A percentile compares a stretch with the other conserved stretches of the same genome.
Evolutionary conservation across 768 basidiomycete species (phyloP).

Genomic region (Pleurotus eryngii): DNA sequence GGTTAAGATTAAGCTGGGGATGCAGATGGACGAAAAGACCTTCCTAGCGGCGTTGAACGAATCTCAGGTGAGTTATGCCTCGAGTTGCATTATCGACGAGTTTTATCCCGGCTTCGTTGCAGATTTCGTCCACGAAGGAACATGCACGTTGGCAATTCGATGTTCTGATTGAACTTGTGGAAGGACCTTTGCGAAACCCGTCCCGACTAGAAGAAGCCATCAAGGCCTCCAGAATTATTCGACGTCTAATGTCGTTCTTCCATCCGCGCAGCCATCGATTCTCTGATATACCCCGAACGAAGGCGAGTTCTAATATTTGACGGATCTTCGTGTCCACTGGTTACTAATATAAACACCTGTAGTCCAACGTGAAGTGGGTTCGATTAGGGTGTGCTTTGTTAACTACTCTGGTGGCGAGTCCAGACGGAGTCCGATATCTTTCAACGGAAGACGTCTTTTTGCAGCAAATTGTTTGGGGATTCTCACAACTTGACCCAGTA

Average conservation of each 20-base stretch:
- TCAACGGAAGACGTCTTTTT: constrained; percentile 81
- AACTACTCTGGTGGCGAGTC: constrained; percentile 75
- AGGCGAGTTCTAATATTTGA: constrained; percentile 34
- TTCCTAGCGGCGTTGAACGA: constrained; percentile 86
- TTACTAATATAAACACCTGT: not conserved
- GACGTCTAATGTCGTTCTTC: constrained; percentile 90
- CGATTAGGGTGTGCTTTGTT: constrained; percentile 79
- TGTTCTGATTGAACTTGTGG: constrained; percentile 79
- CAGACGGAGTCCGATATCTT: constrained; percentile 83
- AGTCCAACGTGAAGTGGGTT: constrained; percentile 86
- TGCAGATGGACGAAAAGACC: constrained; percentile 93
- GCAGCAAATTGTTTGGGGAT: constrained; percentile 77
- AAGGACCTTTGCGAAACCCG: constrained; percentile 89
- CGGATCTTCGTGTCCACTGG: too few relatives aligned
- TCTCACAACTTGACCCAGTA: constrained; percentile 92
- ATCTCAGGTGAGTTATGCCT: constrained; percentile 58
- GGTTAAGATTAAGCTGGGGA: constrained; percentile 80
- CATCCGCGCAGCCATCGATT: constrained; percentile 89
- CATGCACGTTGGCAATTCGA: constrained; percentile 93
- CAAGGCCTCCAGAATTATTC: constrained; percentile 82
- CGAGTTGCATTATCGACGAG: not conserved
- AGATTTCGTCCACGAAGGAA: constrained; percentile 89
- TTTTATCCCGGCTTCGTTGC: not conserved
- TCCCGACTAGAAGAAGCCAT: constrained; percentile 94
- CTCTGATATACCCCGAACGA: constrained; percentile 72